Evolutionary conservation across 345 rosid species (phyloP), one percentile per base, ranked within the genome.

Genomic region (Carallia pectinifolia): DNA sequence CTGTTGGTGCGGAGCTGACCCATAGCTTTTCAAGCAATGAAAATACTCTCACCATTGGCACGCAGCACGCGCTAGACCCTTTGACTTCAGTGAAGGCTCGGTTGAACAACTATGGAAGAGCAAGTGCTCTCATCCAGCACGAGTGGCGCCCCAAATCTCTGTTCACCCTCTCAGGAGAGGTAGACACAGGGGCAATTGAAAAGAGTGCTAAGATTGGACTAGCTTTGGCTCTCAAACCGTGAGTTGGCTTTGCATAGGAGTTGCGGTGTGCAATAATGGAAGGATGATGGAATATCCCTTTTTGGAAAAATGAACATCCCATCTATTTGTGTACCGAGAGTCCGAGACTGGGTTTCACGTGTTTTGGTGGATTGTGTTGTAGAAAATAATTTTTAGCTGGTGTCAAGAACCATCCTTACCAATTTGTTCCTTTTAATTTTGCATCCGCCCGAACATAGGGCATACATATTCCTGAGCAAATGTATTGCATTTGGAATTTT

Each of bases 71-170:
- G 0, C 82, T 92, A 33, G 99, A 96, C 80, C 97, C 97, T 6
- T 77, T 92, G 87, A 92, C 99, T 55, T 61, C 78, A 1, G 83
- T 96, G 81, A 96, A 96, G 93, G 93, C 95, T 40, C 89, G 98
- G 10, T 80, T 89, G 74, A 92, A 96, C 92, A 87, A 86, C 90
- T 86, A 66, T 62, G 99, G 98, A 58, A 79, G 61, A 68, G 97
- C 89, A 4, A 92, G 89, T 63, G 97, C 99, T 4, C 84, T 96
- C 67, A 86, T 96, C 82, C 99, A 96, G 85, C 98, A 96, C 10
- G 89, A 90, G 70, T 96, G 94, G 94, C 92, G 97, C 70, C 94
- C 97, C 6, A 92, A 86, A 75, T 90, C 99, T 19, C 84, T 89
- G 54, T 74, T 92, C 81, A 92, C 94, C 37, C 72, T 96, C 17